Evolutionary conservation across 768 basidiomycete genomes (phyloP), one percentile per base, ranked within the genome.

Genomic region (Melanogaster broomeanus): DNA sequence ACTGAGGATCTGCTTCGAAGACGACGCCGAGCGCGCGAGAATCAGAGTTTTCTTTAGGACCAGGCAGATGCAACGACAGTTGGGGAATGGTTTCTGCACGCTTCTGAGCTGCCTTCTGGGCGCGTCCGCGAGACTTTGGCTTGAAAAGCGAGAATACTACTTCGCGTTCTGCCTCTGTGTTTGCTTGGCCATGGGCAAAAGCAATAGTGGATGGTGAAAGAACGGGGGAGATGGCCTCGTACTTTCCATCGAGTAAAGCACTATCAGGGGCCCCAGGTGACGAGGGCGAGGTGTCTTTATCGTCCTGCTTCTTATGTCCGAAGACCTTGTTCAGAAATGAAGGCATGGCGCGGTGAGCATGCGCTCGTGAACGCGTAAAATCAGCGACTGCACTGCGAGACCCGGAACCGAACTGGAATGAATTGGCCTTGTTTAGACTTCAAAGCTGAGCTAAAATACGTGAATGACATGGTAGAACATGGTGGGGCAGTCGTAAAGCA

Each of bases 271-370:
- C 34, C 16, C 69, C 70, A 22, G 72, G 70, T 35, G 71, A 58
- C 21, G 69, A 64, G 22, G 48, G 65, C 15, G 49, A 18, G 3
- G 43, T 9, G 28, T 76, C 73, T 60, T 77, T 77, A 53, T 79
- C 81, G 59, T 84, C 84, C 25, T 76, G 70, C 71, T 79, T 87
- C 72, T 82, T 88, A 70, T 87, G 81, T 71, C 83, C 83, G 61
- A 89, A 85, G 60, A 90, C 84, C 65, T 87, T 90, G 69, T 84
- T 82, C 63, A 90, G 69, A 75, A 90, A 88, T 55, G 85, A 84
- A 68, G 85, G 74, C 77, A 78, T 78, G 39, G 61, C 60, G 61
- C 57, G 44, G 33, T 30, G 25, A 60, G 51, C 58, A 58, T 39
- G 62, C 52, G 52, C 52, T 44, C 33, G 31, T 18, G 42, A 18